Evolutionary conservation across 148 eudicot species (phyloP).

Genomic region (Hydrangea macrophylla): DNA sequence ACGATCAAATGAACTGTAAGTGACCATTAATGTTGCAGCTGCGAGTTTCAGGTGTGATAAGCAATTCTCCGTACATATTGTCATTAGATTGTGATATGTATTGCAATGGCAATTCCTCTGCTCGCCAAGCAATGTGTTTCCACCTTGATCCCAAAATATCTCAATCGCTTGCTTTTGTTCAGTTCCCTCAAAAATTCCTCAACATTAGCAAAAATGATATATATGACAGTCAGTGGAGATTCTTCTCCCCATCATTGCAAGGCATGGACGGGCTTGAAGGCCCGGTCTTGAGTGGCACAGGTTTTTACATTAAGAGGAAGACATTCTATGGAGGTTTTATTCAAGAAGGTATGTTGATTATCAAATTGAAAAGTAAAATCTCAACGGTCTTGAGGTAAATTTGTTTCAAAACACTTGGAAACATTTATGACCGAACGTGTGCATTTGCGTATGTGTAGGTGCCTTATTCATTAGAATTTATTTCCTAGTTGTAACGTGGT

Average conservation of each 20-base stretch:
- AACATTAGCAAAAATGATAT: constrained; percentile 42
- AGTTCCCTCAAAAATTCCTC: constrained; percentile 55
- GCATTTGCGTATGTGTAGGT: too few relatives aligned
- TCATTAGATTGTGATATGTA: constrained; percentile 71
- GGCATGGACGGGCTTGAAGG: constrained; percentile 63
- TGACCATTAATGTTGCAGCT: constrained; percentile 34
- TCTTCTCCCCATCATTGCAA: constrained; percentile 12
- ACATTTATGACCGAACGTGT: too few relatives aligned
- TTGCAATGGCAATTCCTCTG: constrained; percentile 51
- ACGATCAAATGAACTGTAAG: not conserved
- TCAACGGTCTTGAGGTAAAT: too few relatives aligned
- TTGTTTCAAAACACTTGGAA: too few relatives aligned
- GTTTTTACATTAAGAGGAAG: constrained; percentile 53
- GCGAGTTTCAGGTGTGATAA: constrained; percentile 48
- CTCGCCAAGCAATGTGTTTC: constrained; percentile 69
- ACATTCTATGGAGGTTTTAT: constrained; percentile 33
- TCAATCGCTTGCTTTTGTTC: constrained; percentile 43
- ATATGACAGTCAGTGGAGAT: constrained; percentile 40
- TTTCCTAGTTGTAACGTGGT: too few relatives aligned
- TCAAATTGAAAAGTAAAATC: too few relatives aligned
- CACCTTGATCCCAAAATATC: constrained; percentile 46
- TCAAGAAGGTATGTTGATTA: constrained; percentile 4
- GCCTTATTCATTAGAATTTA: too few relatives aligned
- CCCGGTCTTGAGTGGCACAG: constrained; percentile 40
- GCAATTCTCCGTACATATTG: constrained; percentile 54